phyloP scores from a whole-genome alignment of 148 eudicot species.

The Vaccinium darrowii region DNA sequence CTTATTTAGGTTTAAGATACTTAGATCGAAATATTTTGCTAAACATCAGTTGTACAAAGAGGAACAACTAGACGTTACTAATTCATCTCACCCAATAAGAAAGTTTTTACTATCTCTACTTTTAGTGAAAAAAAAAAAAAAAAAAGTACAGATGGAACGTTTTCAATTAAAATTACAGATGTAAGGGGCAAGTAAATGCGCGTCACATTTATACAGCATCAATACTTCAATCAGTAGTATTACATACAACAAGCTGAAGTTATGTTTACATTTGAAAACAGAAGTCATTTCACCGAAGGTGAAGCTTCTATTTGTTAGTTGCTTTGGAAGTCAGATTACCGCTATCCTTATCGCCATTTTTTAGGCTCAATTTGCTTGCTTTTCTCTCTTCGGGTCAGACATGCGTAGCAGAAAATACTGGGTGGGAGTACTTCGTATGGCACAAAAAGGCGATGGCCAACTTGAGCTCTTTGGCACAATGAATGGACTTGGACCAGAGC shows the following conservation, averaged over 20 bases:
- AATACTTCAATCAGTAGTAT: background rate
- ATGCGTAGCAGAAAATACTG: slow-evolving; percentile 4
- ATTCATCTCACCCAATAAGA: no score
- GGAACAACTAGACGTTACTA: no score
- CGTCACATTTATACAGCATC: background rate
- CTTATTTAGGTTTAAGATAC: background rate
- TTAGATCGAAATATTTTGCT: no score
- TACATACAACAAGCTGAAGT: slow-evolving; percentile 5
- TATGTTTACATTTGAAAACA: slow-evolving; percentile 13
- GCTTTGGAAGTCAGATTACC: slow-evolving; percentile 31
- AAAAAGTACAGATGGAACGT: no score
- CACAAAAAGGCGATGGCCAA: background rate
- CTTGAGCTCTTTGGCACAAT: background rate
- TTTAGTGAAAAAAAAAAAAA: no score
- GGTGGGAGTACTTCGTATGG: background rate
- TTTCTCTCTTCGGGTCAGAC: slow-evolving; percentile 18
- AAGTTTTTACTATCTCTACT: no score
- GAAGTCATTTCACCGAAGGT: slow-evolving; percentile 1
- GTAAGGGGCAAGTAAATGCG: background rate
- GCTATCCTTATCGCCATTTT: slow-evolving; percentile 9
- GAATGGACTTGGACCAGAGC: background rate
- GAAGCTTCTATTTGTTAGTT: slow-evolving; percentile 23
- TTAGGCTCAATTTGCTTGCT: slow-evolving; percentile 12
- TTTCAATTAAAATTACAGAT: no score
- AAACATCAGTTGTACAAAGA: background rate